Evolutionary conservation across 306 rosid genomes (phyloP).

Genomic region (Inga laurina): DNA sequence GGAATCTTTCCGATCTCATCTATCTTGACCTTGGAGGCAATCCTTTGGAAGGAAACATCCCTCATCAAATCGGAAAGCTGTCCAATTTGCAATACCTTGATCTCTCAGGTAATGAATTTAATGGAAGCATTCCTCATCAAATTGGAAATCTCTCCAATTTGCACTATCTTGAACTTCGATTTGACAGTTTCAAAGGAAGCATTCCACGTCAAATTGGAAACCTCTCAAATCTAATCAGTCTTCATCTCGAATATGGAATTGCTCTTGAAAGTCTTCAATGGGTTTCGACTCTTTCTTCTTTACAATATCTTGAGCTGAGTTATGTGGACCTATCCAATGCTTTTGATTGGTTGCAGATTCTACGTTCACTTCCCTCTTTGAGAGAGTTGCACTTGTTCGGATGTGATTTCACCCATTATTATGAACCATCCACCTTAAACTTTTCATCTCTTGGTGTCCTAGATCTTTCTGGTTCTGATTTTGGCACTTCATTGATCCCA

Average conservation of each 20-base stretch:
- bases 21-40: neutral
- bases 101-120: neutral
- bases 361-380: conserved; percentile 29
- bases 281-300: neutral
- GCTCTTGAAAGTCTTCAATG: neutral
- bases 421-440: neutral
- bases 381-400: neutral
- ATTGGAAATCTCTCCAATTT: neutral
- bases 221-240: neutral
- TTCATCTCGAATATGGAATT: neutral
- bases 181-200: neutral
- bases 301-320: conserved; percentile 19
- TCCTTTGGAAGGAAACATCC: neutral
- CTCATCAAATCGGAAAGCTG: neutral
- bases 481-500: neutral
- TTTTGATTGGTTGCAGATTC: conserved; percentile 23
- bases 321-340: neutral
- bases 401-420: neutral
- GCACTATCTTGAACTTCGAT: neutral
- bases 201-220: neutral
- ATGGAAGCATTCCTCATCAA: neutral
- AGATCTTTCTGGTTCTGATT: neutral
- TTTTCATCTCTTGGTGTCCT: neutral
- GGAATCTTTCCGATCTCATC: neutral
- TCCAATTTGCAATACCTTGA: neutral